Percentiles rank a stretch among this genome's conserved stretches.
These are phyloP conservation scores for California macrophylla DNA, from an alignment of 441 rosid species.

Conservation along the genomic window DNA sequence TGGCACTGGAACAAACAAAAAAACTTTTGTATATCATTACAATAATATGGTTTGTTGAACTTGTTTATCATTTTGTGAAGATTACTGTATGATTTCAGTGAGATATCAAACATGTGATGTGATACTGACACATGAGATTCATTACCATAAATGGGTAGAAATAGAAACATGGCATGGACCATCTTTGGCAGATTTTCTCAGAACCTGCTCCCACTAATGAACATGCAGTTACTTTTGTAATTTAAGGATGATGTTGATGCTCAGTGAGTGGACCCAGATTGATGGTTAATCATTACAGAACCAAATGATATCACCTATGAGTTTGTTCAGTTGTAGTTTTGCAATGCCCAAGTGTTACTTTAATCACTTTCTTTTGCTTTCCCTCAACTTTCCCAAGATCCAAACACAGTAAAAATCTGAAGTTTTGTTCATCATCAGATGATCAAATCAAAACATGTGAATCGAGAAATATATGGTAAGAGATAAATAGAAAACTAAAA, in stretches of 20 bases:
- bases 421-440: neutral
- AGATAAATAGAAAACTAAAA: neutral
- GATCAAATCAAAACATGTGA: neutral
- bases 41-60: slow-evolving; percentile 1
- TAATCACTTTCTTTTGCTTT: too few relatives aligned
- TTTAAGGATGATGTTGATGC: neutral
- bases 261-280: neutral
- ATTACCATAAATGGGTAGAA: neutral
- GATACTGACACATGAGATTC: neutral
- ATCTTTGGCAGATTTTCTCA: neutral
- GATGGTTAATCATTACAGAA: neutral
- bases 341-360: too few relatives aligned
- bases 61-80: neutral
- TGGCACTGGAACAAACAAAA: neutral
- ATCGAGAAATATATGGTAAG: neutral
- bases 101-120: neutral
- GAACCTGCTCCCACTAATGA: neutral
- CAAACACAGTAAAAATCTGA: neutral
- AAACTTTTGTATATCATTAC: neutral
- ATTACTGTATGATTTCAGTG: neutral
- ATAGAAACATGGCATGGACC: neutral
- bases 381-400: too few relatives aligned
- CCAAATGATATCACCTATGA: neutral
- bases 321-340: neutral
- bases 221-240: neutral